Percentiles rank a stretch among this genome's conserved stretches.
phyloP scores from a whole-genome alignment of 1,284 basidiomycete genomes.

The Marasmius fiardii region DNA sequence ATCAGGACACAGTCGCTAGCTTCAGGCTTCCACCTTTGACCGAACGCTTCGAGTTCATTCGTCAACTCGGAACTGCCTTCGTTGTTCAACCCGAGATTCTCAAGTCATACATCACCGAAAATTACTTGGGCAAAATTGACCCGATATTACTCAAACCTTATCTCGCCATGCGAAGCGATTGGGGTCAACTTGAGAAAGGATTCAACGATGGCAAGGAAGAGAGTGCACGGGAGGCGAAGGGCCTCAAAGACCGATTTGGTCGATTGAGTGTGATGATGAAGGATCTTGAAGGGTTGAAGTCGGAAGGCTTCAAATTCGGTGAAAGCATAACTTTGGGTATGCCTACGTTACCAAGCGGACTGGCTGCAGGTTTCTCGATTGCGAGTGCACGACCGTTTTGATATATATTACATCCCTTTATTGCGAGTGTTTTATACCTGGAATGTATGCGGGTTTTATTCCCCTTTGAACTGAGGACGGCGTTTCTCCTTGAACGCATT shows the following conservation, averaged over 20 bases:
- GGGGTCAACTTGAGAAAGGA: constrained; percentile 73
- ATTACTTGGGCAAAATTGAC: constrained; percentile 90
- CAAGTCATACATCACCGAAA: constrained; percentile 90
- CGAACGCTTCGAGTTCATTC: constrained; percentile 98
- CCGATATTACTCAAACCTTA: constrained; percentile 86
- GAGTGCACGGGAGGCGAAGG: constrained; percentile 41
- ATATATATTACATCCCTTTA: constrained; percentile 7
- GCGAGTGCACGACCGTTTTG: constrained; percentile 30
- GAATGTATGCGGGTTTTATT: constrained; percentile 43
- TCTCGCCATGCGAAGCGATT: constrained; percentile 88
- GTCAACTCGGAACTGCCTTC: constrained; percentile 97
- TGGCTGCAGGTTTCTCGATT: constrained; percentile 50
- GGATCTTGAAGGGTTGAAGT: constrained; percentile 67
- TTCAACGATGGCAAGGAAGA: constrained; percentile 63
- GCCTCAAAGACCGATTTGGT: constrained; percentile 49
- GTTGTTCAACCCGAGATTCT: constrained; percentile 92
- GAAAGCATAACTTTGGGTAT: constrained; percentile 57
- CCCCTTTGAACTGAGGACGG: constrained; percentile 77
- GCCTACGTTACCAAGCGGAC: constrained; percentile 43
- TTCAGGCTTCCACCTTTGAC: constrained; percentile 83
- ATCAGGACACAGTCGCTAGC: constrained; percentile 86
- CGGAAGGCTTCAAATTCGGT: constrained; percentile 31
- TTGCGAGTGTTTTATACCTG: constrained; percentile 11
- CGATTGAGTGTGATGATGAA: constrained; percentile 81
- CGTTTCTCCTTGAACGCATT: constrained; percentile 90